Evolutionary conservation across 164 flowering plant genomes (phyloP), one percentile per base, ranked within the genome.

Genomic region (Berberis vulgaris): DNA sequence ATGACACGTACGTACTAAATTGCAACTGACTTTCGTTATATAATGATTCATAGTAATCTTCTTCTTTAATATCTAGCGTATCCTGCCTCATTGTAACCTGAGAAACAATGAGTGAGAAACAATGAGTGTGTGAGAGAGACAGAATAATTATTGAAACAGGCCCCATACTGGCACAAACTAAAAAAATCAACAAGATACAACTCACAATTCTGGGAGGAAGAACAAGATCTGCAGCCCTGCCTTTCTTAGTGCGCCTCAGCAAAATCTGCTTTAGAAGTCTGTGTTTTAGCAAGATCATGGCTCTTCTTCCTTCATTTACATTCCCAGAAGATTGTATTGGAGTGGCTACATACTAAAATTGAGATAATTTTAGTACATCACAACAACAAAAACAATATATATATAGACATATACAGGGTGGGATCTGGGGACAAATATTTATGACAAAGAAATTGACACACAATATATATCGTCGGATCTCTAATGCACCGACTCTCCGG

Each of bases 21-120:
- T 85, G 83, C 54, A 87, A 78, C 68, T 79, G 96, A 74, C 96
- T 91, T 58, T 85, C 88, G 65, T 81, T 85, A 74, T 89, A 87
- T 58, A 94, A 55, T 60, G 97, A 81, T 63, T 78, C 78, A 72
- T 94, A 94, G 70, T 81, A 89, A 62, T 91, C 97, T 72, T 83
- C 87, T 71, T 94, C 97, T 72, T 70, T 80, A 44, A 78, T 60
- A 79, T 91, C 96, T 72, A 94, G 62, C 38, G 77, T 53, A 77
- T 94, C 96, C 60, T 84, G 84, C 74, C 97, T 84, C 75, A 94
- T 67, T 12, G 77, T 69, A 65, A 90, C 75, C 98, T 90, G 44
- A 57, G 1, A 41, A 62, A 49, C 54, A 43, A 54, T 49, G 49
- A 54, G 7, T 2, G n/a, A 44, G 40, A 63, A 4, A 49, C 6